Conservation (phyloP, 2,329 filamentous ascomycete genomes). For the Monilinia vaccinii-corymbosi region DNA sequence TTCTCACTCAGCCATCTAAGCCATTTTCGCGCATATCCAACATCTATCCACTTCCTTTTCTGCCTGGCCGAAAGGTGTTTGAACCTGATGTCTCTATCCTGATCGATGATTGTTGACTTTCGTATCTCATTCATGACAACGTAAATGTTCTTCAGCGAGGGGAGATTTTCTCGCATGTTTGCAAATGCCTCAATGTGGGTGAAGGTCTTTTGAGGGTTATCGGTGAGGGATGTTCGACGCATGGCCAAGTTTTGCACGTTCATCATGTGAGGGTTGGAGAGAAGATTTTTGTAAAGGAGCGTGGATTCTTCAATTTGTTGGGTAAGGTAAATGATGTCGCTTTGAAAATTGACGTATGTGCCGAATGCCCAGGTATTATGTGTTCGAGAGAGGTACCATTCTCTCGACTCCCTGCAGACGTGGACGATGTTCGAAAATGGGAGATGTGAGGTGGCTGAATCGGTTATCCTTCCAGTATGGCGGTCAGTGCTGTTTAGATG, state of each 20-base stretch:
- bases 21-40: not conserved
- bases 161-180: not conserved
- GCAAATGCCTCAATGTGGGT: not conserved
- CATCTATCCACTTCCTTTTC: conserved; percentile 1
- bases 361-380: not conserved
- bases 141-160: not conserved
- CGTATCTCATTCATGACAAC: conserved; percentile 1
- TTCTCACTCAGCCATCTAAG: not conserved
- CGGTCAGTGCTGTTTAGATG: not conserved
- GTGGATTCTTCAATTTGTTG: not conserved
- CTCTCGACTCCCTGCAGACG: not conserved
- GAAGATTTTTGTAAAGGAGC: not conserved
- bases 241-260: not conserved
- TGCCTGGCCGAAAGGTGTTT: not conserved
- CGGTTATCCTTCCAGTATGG: not conserved
- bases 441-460: conserved; percentile 1
- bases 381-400: conserved; percentile 3
- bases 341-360: conserved; percentile 5
- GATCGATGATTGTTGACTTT: not conserved
- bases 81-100: not conserved
- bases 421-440: not conserved
- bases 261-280: not conserved
- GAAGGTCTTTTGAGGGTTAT: not conserved
- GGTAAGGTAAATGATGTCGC: conserved; percentile 14
- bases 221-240: conserved; percentile 1